These are phyloP conservation scores for Teratosphaeria viscida DNA, from an alignment of 2,329 filamentous ascomycete genomes.

Conservation along the genomic window DNA sequence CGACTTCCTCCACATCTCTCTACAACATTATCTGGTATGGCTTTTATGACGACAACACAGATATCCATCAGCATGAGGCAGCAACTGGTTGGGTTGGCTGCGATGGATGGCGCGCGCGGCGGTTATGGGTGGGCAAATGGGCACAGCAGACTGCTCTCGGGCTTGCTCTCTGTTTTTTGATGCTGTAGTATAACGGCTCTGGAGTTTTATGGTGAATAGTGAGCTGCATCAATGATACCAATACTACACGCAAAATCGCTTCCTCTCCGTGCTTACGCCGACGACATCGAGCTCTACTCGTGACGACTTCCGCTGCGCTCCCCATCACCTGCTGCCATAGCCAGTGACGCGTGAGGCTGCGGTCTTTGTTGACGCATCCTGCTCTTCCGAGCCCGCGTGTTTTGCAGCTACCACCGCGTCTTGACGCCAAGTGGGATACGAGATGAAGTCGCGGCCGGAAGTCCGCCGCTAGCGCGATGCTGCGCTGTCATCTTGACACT, in stretches of 20 bases:
- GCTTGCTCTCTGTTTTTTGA: constrained; percentile 15
- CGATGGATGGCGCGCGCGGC: constrained; percentile 22
- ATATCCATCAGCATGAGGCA: constrained; percentile 27
- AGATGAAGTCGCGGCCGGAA: background rate
- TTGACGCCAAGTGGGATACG: constrained; percentile 1
- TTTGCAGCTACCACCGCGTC: constrained; percentile 14
- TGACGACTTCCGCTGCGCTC: background rate
- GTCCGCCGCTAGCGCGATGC: background rate
- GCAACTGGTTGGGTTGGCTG: constrained; percentile 18
- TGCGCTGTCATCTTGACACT: background rate
- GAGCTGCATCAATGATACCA: constrained; percentile 19
- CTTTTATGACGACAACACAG: constrained; percentile 22
- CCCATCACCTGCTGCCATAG: background rate
- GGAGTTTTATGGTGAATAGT: constrained; percentile 19
- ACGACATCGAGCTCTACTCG: too few relatives aligned
- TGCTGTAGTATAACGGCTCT: constrained; percentile 23
- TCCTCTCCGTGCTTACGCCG: background rate
- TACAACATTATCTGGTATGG: constrained; percentile 19
- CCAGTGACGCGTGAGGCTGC: background rate
- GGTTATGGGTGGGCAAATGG: constrained; percentile 14
- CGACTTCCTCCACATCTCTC: constrained; percentile 11
- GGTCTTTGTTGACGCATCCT: background rate
- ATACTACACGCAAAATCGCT: constrained; percentile 11
- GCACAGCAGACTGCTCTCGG: constrained; percentile 15
- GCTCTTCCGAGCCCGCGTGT: constrained; percentile 3